Conservation (phyloP, 306 rosid genomes). For the apple (Malus domestica) region ASM211411v1 NC_041793.1:42391001-42391500, state of each 20-base stretch:
- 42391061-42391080: neutral
- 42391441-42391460: neutral
- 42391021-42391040: neutral
- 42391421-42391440: neutral
- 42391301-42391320: neutral
- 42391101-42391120: neutral
- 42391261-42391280: neutral
- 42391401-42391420: neutral
- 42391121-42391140: neutral
- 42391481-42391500: neutral
- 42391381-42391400: neutral
- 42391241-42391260: neutral
- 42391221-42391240: neutral
- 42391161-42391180: neutral
- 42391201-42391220: neutral
- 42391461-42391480: neutral
- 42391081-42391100: neutral
- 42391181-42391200: neutral
- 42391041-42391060: conserved; percentile 1
- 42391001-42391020: neutral
- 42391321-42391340: neutral
- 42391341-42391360: neutral
- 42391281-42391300: neutral
- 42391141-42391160: neutral
- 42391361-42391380: neutral